These are phyloP conservation scores for Coccomyxa subellipsoidea DNA, from an alignment of 163 green algal species.

Conservation along the genomic window DNA sequence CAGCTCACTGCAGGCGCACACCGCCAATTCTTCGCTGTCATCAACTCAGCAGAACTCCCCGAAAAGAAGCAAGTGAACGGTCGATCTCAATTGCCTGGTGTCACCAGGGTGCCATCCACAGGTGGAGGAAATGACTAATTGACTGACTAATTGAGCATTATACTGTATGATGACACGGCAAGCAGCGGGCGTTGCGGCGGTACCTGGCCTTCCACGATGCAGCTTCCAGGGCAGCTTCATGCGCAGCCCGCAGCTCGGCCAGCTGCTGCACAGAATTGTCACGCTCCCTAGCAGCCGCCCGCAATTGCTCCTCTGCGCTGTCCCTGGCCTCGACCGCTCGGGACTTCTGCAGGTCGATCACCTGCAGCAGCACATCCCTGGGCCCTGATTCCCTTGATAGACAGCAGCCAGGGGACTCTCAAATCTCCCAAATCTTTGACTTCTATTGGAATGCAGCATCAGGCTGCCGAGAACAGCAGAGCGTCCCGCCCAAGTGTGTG, in stretches of 20 bases:
- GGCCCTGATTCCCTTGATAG: neutral
- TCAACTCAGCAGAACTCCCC: too few species aligned
- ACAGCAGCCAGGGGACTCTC: too few species aligned
- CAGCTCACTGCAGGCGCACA: neutral
- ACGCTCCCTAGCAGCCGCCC: neutral
- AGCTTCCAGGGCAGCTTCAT: neutral
- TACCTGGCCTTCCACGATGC: neutral
- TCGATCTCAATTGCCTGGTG: too few species aligned
- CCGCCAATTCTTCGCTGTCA: too few species aligned
- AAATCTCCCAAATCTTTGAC: too few species aligned
- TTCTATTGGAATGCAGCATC: too few species aligned
- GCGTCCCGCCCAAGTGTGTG: too few species aligned
- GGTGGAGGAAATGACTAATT: too few species aligned
- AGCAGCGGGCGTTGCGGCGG: neutral
- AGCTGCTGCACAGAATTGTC: neutral
- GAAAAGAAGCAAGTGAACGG: too few species aligned
- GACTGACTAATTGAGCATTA: too few species aligned
- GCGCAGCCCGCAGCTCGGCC: neutral
- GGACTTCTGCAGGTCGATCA: neutral
- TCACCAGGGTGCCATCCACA: neutral
- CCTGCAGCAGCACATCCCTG: neutral
- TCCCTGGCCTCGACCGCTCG: neutral
- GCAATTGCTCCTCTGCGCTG: neutral
- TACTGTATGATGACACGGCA: too few species aligned
- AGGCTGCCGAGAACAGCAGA: too few species aligned